Conservation (phyloP, 192 early-diverging fungal genomes). For the Umbelopsis ramanniana region DNA sequence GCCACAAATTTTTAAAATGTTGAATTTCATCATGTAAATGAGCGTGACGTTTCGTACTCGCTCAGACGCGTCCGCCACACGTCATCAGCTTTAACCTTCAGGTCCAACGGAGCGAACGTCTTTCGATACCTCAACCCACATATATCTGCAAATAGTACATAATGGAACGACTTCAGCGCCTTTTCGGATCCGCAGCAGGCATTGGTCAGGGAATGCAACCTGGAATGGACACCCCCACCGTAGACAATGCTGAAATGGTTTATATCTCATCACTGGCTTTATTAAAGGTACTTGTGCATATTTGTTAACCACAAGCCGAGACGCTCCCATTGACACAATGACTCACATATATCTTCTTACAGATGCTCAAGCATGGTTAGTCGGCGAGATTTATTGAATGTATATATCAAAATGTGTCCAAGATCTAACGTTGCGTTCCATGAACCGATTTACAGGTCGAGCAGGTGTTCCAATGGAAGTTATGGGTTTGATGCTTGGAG, state of each 20-base stretch:
- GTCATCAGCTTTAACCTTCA: constrained; percentile 15
- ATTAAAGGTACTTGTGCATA: constrained; percentile 71
- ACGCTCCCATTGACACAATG: not conserved
- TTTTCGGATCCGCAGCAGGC: constrained; percentile 59
- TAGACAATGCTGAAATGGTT: constrained; percentile 98
- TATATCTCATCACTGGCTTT: constrained; percentile 99
- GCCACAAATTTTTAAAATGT: not conserved
- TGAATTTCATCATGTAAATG: not conserved
- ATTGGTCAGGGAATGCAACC: constrained; percentile 56
- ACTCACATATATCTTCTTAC: constrained; percentile 4
- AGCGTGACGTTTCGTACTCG: not conserved
- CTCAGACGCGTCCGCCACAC: constrained; percentile 15
- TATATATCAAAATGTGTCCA: not conserved
- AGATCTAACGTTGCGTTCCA: not conserved
- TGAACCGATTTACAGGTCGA: constrained; percentile 64
- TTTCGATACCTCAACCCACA: constrained; percentile 16
- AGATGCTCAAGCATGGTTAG: constrained; percentile 90
- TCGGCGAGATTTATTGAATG: not conserved
- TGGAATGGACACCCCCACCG: constrained; percentile 87
- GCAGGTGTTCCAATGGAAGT: constrained; percentile 99
- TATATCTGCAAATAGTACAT: constrained; percentile 15
- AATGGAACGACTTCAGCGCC: constrained; percentile 65
- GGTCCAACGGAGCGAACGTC: not conserved
- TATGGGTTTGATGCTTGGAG: constrained; percentile 99
- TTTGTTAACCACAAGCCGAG: not conserved